Percentiles rank a stretch among this genome's conserved stretches.
These are phyloP conservation scores for Aspergillus intermedius DNA, from an alignment of 2,329 filamentous ascomycete species.

Conservation along the genomic window DNA sequence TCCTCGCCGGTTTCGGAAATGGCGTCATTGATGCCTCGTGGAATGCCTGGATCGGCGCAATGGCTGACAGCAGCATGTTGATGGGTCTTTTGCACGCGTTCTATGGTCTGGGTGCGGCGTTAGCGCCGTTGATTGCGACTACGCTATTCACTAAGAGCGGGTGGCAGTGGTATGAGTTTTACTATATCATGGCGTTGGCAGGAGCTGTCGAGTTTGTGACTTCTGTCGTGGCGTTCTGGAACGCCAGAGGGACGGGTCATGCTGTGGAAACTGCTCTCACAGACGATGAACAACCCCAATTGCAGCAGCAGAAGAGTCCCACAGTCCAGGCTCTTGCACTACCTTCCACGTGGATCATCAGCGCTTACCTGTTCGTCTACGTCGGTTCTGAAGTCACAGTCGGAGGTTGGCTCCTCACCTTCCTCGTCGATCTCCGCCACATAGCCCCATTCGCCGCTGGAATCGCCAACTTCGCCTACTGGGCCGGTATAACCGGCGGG, in stretches of 20 bases:
- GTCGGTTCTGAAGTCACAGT: constrained; percentile 62
- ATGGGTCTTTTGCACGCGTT: constrained; percentile 64
- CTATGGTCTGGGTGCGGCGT: constrained; percentile 63
- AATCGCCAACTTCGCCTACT: constrained; percentile 67
- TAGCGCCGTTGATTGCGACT: constrained; percentile 64
- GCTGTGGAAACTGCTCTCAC: not conserved
- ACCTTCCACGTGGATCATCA: constrained; percentile 58
- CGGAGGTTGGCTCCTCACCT: constrained; percentile 69
- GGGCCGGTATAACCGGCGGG: constrained; percentile 70
- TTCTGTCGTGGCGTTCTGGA: constrained; percentile 11
- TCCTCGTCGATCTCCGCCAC: constrained; percentile 64
- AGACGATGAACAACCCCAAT: constrained; percentile 11
- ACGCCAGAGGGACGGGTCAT: constrained; percentile 5
- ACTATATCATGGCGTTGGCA: constrained; percentile 60
- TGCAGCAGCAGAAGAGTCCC: not conserved
- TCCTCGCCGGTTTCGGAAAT: constrained; percentile 64
- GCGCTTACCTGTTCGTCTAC: constrained; percentile 64
- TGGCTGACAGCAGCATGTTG: constrained; percentile 65
- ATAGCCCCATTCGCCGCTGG: constrained; percentile 61
- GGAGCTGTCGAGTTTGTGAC: constrained; percentile 51
- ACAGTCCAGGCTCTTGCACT: constrained; percentile 13
- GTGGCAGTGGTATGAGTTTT: constrained; percentile 65
- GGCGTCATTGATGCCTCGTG: constrained; percentile 53
- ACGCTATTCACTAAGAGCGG: constrained; percentile 60
- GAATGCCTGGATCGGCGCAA: constrained; percentile 62